Conservation (phyloP, 73 alveolate genomes). For the Paraurostyla sp. region DNA sequence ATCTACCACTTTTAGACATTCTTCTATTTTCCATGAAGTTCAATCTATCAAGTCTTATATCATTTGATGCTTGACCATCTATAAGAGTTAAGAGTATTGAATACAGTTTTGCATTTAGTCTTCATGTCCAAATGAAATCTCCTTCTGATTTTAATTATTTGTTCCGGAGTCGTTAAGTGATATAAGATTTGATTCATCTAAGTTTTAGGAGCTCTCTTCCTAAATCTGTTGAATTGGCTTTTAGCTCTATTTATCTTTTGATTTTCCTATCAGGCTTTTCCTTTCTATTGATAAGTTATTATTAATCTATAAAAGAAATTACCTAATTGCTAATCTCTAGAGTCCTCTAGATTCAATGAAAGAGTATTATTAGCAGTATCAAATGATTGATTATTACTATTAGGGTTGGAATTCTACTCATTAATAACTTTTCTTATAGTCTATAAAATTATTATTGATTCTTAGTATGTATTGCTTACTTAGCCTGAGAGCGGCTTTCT, state of each 20-base stretch:
- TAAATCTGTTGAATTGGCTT: too few species aligned
- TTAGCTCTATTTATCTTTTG: too few species aligned
- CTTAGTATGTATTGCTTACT: not conserved
- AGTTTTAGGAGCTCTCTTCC: too few species aligned
- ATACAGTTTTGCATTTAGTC: not conserved
- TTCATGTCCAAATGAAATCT: not conserved
- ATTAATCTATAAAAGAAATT: not conserved
- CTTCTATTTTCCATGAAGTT: not conserved
- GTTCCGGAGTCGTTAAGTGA: not conserved
- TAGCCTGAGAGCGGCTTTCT: not conserved
- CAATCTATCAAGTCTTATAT: not conserved
- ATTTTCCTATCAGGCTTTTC: not conserved
- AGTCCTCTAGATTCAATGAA: not conserved
- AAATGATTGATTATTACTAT: constrained; percentile 7
- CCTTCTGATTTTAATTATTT: not conserved
- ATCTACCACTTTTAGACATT: not conserved
- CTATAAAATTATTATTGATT: not conserved
- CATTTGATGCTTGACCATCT: not conserved
- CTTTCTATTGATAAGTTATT: not conserved
- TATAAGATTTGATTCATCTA: too few species aligned
- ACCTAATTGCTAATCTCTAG: not conserved
- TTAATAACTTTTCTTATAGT: not conserved
- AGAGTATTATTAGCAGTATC: not conserved
- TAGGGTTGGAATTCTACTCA: not conserved
- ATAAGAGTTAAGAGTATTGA: not conserved